Conservation (phyloP, 2,329 filamentous ascomycete species). For the Volutella citrinella region DNA sequence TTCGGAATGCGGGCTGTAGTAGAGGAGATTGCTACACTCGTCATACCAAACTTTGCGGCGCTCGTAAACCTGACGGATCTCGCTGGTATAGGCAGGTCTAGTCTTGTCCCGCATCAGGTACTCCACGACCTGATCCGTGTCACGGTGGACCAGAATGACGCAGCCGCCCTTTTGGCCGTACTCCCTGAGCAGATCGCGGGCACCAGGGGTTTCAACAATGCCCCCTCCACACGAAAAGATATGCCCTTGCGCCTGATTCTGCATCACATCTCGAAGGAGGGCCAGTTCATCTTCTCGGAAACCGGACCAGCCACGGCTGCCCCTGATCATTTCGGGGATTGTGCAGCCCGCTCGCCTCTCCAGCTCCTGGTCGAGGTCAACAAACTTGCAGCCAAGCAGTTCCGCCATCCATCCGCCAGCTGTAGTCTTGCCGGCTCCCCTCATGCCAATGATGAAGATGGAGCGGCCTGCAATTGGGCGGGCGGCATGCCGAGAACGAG, state of each 20-base stretch:
- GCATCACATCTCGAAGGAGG: slow-evolving; percentile 69
- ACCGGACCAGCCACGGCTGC: slow-evolving; percentile 73
- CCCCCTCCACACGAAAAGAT: slow-evolving; percentile 94
- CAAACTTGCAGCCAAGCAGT: slow-evolving; percentile 70
- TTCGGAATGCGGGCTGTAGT: slow-evolving; percentile 70
- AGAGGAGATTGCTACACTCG: slow-evolving; percentile 91
- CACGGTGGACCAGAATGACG: slow-evolving; percentile 82
- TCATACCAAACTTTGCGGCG: slow-evolving; percentile 87
- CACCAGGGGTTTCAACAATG: slow-evolving; percentile 81
- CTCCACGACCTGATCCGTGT: slow-evolving; percentile 83
- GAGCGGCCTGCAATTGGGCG: too few relatives aligned
- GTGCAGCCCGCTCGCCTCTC: slow-evolving; percentile 70
- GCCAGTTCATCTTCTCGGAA: slow-evolving; percentile 79
- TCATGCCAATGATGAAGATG: slow-evolving; percentile 95
- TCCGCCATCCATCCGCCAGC: slow-evolving; percentile 81
- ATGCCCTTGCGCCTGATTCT: slow-evolving; percentile 70
- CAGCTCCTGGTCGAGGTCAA: slow-evolving; percentile 86
- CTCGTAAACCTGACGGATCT: slow-evolving; percentile 88
- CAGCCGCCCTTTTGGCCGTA: slow-evolving; percentile 76
- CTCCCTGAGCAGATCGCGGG: slow-evolving; percentile 69
- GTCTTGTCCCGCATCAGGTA: slow-evolving; percentile 88
- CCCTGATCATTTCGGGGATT: slow-evolving; percentile 82
- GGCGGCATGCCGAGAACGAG: too few relatives aligned
- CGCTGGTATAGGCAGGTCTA: slow-evolving; percentile 85
- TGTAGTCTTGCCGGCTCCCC: slow-evolving; percentile 94